Evolutionary conservation across 192 early-diverging fungal genomes (phyloP).

Genomic region (Backusella tuberculispora): DNA sequence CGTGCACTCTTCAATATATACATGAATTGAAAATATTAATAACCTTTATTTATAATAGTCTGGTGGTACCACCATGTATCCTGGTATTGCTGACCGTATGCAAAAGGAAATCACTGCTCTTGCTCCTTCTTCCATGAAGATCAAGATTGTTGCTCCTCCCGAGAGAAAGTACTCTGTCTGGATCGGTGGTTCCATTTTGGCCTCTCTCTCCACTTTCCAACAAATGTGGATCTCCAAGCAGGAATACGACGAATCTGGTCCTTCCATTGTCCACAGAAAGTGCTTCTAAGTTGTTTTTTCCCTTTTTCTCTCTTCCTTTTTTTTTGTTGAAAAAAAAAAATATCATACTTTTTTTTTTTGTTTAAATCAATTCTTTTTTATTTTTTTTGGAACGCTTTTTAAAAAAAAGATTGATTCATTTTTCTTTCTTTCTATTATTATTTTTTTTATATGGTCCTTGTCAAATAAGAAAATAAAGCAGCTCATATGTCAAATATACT

Average conservation of each 20-base stretch:
- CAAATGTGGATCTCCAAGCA: conserved; percentile 98
- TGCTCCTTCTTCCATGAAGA: conserved; percentile 90
- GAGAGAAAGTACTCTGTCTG: conserved; percentile 99
- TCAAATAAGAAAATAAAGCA: conserved; percentile 16
- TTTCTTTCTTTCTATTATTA: neutral
- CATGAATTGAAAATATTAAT: neutral
- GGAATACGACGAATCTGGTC: conserved; percentile 59
- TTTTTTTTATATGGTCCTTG: neutral
- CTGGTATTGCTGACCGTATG: conserved; percentile 94
- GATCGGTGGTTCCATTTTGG: conserved; percentile 97
- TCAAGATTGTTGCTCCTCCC: conserved; percentile 95
- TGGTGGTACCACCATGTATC: conserved; percentile 97
- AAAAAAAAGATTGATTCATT: too few species aligned
- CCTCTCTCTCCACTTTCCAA: conserved; percentile 96
- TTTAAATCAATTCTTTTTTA: neutral
- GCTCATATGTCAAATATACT: neutral
- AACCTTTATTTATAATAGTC: conserved; percentile 53
- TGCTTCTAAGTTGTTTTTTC: conserved; percentile 45
- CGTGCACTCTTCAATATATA: too few species aligned
- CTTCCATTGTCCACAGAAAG: conserved; percentile 63
- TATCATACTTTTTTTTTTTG: neutral
- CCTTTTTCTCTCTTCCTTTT: neutral
- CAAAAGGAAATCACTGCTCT: conserved; percentile 94
- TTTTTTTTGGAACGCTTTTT: too few species aligned
- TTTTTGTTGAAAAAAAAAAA: neutral